A percentile compares a stretch with the other conserved stretches of the same genome.
Conservation (phyloP, 805 yeast genomes). For the Wilhelminamyces savonicus region DNA sequence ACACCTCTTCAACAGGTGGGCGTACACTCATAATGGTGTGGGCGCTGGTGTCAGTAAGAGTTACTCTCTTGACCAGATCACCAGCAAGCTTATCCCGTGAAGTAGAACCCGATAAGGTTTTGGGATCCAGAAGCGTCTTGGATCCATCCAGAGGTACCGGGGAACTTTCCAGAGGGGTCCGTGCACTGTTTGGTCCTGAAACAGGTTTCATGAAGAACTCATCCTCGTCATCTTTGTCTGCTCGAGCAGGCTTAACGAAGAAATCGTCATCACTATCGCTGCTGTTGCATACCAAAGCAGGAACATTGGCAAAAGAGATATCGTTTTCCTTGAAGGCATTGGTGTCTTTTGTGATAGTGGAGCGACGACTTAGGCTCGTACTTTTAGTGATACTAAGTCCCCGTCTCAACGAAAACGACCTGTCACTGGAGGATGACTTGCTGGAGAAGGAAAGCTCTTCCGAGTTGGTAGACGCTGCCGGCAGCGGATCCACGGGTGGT, state of each 20-base stretch:
- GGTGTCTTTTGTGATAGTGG: conserved; percentile 5
- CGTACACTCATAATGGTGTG: conserved; percentile 60
- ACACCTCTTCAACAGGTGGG: conserved; percentile 92
- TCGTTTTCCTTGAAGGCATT: conserved; percentile 67
- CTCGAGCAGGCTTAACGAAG: conserved; percentile 10
- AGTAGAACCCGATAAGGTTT: too few species aligned
- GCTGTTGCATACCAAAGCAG: conserved; percentile 18
- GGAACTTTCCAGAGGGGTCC: too few species aligned
- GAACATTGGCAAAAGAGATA: conserved; percentile 71
- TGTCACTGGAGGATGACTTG: conserved; percentile 6
- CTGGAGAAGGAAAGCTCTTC: conserved; percentile 7
- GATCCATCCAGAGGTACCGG: too few species aligned
- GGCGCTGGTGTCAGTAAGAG: too few species aligned
- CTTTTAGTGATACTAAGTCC: conserved; percentile 2
- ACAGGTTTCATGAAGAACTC: conserved; percentile 14
- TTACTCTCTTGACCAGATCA: too few species aligned
- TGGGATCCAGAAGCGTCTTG: too few species aligned
- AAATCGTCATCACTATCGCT: conserved; percentile 10
- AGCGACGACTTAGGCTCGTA: conserved; percentile 2
- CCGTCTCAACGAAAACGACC: conserved; percentile 4
- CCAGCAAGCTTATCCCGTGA: too few species aligned
- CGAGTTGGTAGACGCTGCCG: conserved; percentile 4
- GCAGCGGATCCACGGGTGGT: too few species aligned
- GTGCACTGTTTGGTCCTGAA: too few species aligned
- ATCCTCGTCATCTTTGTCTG: conserved; percentile 6